These are phyloP conservation scores for Ceratopteris richardii DNA, from an alignment of 75 land plant species.

Conservation along the genomic window DNA sequence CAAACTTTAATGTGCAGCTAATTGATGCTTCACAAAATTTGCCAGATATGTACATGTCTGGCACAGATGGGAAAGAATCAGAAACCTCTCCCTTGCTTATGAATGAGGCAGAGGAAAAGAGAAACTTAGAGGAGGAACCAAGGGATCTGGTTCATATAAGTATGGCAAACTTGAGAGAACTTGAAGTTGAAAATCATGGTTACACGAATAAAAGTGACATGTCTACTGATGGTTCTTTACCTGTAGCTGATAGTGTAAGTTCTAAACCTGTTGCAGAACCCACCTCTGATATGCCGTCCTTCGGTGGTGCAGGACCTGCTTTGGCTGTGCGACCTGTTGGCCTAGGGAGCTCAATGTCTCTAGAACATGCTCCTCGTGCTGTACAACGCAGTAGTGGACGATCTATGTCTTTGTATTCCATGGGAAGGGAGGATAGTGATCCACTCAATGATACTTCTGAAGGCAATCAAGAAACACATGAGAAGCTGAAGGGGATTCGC, in stretches of 20 bases:
- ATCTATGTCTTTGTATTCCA: constrained; percentile 19
- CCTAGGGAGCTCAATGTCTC: constrained; percentile 44
- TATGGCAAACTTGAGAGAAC: no score
- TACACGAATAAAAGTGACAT: background rate
- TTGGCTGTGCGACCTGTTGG: constrained; percentile 63
- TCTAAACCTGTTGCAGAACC: constrained; percentile 9
- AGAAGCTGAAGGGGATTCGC: constrained; percentile 64
- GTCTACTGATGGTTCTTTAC: constrained; percentile 13
- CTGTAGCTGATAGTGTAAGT: constrained; percentile 18
- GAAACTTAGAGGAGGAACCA: constrained; percentile 12
- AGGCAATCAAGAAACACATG: constrained; percentile 56
- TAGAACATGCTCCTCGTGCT: constrained; percentile 38
- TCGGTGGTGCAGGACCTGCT: constrained; percentile 17
- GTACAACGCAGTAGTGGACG: constrained; percentile 5
- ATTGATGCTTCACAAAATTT: no score
- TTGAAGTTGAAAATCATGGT: no score
- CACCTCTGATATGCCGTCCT: constrained; percentile 13
- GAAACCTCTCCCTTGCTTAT: no score
- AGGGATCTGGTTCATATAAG: constrained; percentile 10
- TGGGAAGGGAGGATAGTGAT: constrained; percentile 26
- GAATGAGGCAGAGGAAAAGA: constrained; percentile 9
- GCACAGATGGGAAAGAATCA: no score
- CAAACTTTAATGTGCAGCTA: no score
- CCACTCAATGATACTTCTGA: constrained; percentile 34
- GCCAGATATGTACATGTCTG: no score